A percentile compares a stretch with the other conserved stretches of the same genome.
Conservation (phyloP, 257 asterid genomes). For the Capsicum baccatum region DNA sequence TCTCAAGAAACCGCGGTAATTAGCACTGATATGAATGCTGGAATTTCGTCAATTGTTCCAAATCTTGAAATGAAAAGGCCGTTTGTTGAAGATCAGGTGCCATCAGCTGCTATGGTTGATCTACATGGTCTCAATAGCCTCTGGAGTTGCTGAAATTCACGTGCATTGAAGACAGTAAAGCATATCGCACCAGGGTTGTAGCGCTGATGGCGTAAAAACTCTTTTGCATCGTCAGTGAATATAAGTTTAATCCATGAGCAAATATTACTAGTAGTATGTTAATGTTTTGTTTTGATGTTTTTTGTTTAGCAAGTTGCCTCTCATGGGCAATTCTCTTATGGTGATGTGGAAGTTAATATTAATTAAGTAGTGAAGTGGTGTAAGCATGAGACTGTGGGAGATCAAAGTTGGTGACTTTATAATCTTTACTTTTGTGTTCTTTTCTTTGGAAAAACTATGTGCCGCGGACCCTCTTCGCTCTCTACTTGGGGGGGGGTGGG, state of each 20-base stretch:
- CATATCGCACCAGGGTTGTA: neutral
- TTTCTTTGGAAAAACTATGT: neutral
- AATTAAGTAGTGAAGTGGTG: neutral
- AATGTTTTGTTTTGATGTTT: neutral
- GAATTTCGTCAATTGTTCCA: constrained; percentile 57
- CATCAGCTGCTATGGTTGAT: constrained; percentile 34
- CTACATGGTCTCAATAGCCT: constrained; percentile 61
- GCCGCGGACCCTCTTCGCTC: neutral
- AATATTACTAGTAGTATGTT: neutral
- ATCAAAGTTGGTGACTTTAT: constrained; percentile 25
- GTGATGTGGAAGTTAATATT: neutral
- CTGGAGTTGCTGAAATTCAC: constrained; percentile 56
- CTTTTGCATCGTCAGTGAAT: neutral
- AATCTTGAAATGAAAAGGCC: constrained; percentile 60
- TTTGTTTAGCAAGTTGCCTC: neutral
- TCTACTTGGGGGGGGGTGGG: neutral
- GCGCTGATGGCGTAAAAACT: neutral
- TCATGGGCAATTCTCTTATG: neutral
- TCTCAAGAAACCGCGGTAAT: constrained; percentile 58
- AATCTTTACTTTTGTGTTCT: constrained; percentile 19
- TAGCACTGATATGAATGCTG: constrained; percentile 47
- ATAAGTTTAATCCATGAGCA: neutral
- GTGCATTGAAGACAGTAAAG: neutral
- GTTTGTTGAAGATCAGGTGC: constrained; percentile 47
- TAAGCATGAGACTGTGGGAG: neutral